Conservation (phyloP, 208 protist species). For the Leishmania tarentolae region DNA sequence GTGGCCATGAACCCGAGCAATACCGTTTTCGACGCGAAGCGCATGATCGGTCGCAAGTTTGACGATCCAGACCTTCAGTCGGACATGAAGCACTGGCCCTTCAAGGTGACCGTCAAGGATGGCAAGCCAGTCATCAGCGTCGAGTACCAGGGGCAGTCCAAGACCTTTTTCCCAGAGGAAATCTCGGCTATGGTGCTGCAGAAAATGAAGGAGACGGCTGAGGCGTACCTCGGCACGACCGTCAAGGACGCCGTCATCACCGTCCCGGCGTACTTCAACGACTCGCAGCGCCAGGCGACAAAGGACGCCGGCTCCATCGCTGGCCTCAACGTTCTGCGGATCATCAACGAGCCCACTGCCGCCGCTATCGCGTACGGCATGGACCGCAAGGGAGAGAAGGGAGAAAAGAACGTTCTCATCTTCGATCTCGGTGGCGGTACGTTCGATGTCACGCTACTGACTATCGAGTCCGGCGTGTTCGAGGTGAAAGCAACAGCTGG, state of each 20-base stretch:
- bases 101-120: constrained; percentile 90
- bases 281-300: constrained; percentile 99
- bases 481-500: constrained; percentile 99
- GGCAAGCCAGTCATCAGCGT: constrained; percentile 82
- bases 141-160: constrained; percentile 66
- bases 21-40: constrained; percentile 93
- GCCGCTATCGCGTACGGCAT: constrained; percentile 99
- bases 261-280: constrained; percentile 99
- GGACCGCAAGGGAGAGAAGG: constrained; percentile 93
- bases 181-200: constrained; percentile 88
- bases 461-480: constrained; percentile 99
- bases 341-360: constrained; percentile 99
- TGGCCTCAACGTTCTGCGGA: constrained; percentile 98
- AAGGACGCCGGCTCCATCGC: constrained; percentile 98
- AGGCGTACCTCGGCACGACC: constrained; percentile 93
- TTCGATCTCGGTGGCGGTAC: constrained; percentile 99
- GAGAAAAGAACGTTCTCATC: constrained; percentile 94
- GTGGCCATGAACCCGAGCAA: constrained; percentile 92
- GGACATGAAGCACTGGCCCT: constrained; percentile 96
- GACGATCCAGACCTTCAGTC: constrained; percentile 90
- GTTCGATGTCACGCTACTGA: constrained; percentile 99
- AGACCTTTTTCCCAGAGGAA: constrained; percentile 86
- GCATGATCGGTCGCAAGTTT: constrained; percentile 94
- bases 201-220: constrained; percentile 95
- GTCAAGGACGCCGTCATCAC: constrained; percentile 97